Percentiles rank a stretch among this genome's conserved stretches.
phyloP scores from a whole-genome alignment of 371 early-diverging fungal species.

The Mucor circinelloides region DNA sequence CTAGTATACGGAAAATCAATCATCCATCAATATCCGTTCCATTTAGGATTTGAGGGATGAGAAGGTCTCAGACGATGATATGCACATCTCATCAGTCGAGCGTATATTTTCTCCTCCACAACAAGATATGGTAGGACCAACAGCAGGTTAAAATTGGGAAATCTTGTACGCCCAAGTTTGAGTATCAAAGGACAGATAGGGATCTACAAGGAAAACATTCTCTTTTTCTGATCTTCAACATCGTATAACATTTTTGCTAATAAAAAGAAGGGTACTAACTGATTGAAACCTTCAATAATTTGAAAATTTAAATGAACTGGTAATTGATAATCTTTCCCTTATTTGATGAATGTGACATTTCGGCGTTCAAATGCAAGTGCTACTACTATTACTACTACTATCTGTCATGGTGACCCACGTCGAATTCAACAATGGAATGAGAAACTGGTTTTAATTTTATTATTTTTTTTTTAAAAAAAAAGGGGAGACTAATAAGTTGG shows the following conservation, averaged over 20 bases:
- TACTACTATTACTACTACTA: too few species aligned
- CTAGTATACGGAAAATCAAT: background rate
- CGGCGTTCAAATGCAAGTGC: background rate
- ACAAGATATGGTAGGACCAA: background rate
- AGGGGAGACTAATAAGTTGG: background rate
- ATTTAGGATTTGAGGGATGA: too few species aligned
- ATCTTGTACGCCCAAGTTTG: background rate
- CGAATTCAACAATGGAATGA: background rate
- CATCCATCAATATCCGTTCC: background rate
- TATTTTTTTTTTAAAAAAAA: background rate
- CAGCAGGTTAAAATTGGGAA: background rate
- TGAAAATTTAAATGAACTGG: background rate
- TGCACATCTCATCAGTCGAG: background rate
- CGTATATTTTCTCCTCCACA: background rate
- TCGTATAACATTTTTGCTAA: background rate
- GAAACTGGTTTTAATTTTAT: background rate
- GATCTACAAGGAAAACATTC: background rate
- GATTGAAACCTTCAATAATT: background rate
- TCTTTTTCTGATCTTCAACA: background rate
- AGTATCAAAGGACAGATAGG: background rate
- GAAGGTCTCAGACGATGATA: background rate
- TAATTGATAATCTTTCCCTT: background rate
- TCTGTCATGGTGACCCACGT: constrained; percentile 3
- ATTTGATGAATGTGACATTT: background rate
- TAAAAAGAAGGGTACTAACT: background rate